A percentile compares a stretch with the other conserved stretches of the same genome.
phyloP scores from a whole-genome alignment of 495 filamentous ascomycete species.

The Penicillium cinerascens region DNA sequence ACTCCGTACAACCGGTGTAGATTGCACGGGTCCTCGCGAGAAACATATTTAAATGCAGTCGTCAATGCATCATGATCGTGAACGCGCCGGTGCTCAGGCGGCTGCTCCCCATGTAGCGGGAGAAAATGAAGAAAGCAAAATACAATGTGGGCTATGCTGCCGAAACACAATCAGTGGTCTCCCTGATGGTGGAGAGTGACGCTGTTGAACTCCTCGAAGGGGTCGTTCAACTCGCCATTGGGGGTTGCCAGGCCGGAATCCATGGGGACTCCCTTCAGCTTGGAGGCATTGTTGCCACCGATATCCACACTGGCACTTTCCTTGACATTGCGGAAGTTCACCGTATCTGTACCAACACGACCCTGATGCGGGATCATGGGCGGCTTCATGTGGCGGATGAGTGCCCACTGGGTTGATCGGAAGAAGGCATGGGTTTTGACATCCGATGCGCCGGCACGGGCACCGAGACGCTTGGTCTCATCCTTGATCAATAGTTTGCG shows the following conservation, averaged over 20 bases:
- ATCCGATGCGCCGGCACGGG: constrained; percentile 91
- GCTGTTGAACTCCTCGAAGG: constrained; percentile 98
- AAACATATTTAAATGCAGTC: constrained; percentile 27
- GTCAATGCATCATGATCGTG: constrained; percentile 43
- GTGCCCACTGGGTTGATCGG: constrained; percentile 90
- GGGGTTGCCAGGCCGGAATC: constrained; percentile 84
- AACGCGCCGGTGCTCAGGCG: constrained; percentile 28
- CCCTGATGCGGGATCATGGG: constrained; percentile 95
- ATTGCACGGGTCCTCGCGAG: constrained; percentile 16
- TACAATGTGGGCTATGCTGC: constrained; percentile 7
- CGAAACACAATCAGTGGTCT: constrained; percentile 43
- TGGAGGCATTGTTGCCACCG: constrained; percentile 54
- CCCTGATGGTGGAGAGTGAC: constrained; percentile 97
- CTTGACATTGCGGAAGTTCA: constrained; percentile 97
- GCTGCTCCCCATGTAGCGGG: constrained; percentile 19
- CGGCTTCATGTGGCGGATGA: constrained; percentile 97
- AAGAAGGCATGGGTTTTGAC: constrained; percentile 98
- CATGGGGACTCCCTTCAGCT: constrained; percentile 73
- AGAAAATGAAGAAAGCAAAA: constrained; percentile 13
- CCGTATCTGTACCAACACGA: constrained; percentile 76
- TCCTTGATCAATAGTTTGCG: constrained; percentile 97
- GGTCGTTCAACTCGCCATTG: constrained; percentile 80
- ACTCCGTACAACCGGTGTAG: constrained; percentile 28
- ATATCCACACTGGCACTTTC: constrained; percentile 96
- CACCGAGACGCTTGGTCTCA: constrained; percentile 90